phyloP scores from a whole-genome alignment of 495 filamentous ascomycete species.

The Neurospora sp. region DNA sequence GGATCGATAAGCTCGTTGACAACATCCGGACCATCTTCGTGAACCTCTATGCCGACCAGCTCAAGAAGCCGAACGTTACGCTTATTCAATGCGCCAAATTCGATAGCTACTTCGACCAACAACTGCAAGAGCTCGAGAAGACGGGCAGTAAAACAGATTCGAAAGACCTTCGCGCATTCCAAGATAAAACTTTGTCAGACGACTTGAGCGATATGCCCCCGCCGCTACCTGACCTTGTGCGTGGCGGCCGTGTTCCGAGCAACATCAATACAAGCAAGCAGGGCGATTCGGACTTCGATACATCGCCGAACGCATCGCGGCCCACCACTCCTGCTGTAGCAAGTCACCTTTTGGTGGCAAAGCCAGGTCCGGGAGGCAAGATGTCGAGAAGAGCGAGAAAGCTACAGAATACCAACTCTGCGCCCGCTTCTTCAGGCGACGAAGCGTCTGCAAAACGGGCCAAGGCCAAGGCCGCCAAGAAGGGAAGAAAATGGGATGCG shows the following conservation, averaged over 20 bases:
- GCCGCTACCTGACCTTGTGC: conserved; percentile 29
- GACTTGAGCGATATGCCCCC: conserved; percentile 35
- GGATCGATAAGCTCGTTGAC: conserved; percentile 94
- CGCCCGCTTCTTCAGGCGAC: conserved; percentile 74
- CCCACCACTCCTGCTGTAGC: conserved; percentile 63
- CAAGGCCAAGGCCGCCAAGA: conserved; percentile 62
- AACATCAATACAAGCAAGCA: conserved; percentile 16
- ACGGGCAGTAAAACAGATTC: conserved; percentile 23
- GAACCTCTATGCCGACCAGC: conserved; percentile 75
- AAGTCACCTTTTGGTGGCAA: conserved; percentile 55
- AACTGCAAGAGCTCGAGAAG: conserved; percentile 73
- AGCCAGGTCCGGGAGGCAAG: conserved; percentile 58
- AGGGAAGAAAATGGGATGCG: conserved; percentile 81
- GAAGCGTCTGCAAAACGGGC: conserved; percentile 51
- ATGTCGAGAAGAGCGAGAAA: conserved; percentile 78
- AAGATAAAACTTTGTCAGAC: conserved; percentile 29
- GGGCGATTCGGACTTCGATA: conserved; percentile 51
- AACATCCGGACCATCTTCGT: conserved; percentile 87
- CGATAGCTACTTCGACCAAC: conserved; percentile 89
- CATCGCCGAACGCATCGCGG: conserved; percentile 69
- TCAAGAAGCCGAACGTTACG: conserved; percentile 70
- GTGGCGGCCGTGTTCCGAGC: conserved; percentile 15
- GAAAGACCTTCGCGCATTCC: conserved; percentile 22
- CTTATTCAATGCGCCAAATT: conserved; percentile 67
- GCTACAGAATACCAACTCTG: conserved; percentile 48